phyloP scores from a whole-genome alignment of 768 basidiomycete species.

The Amanita muscaria region DNA sequence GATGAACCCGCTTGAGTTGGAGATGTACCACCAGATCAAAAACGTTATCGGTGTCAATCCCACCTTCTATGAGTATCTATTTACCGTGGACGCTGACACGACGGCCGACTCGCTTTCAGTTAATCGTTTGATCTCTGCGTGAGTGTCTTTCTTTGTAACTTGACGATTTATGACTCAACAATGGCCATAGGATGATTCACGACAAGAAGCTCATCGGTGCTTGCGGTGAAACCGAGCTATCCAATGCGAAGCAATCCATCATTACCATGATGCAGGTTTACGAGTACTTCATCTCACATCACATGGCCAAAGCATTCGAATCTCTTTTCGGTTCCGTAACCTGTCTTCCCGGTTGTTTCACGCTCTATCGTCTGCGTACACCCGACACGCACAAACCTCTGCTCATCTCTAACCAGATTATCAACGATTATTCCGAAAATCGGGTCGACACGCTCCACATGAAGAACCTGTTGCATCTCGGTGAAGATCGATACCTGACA shows the following conservation, averaged over 20 bases:
- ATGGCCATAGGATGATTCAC: conserved; percentile 77
- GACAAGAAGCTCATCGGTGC: conserved; percentile 91
- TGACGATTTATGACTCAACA: conserved; percentile 2
- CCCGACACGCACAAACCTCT: conserved; percentile 94
- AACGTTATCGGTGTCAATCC: conserved; percentile 99
- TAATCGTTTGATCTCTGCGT: conserved; percentile 91
- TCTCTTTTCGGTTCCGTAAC: conserved; percentile 95
- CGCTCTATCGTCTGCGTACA: conserved; percentile 89
- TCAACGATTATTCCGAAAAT: conserved; percentile 91
- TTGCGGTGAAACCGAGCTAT: conserved; percentile 89
- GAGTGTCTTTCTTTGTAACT: conserved; percentile 25
- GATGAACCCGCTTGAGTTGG: conserved; percentile 94
- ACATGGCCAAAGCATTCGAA: conserved; percentile 98
- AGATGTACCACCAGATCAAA: conserved; percentile 99
- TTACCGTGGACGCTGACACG: conserved; percentile 94
- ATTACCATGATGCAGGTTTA: conserved; percentile 99
- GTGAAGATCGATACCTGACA: conserved; percentile 98
- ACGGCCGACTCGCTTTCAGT: conserved; percentile 82
- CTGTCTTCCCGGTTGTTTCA: conserved; percentile 98
- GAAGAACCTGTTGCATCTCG: conserved; percentile 96
- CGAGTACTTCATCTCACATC: conserved; percentile 98
- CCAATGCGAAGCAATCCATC: conserved; percentile 91
- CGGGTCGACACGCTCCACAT: conserved; percentile 96
- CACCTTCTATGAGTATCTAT: conserved; percentile 93
- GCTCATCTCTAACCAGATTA: conserved; percentile 83